These are phyloP conservation scores for Leucosporidium yakuticum DNA, from an alignment of 768 basidiomycete genomes.

Conservation along the genomic window DNA sequence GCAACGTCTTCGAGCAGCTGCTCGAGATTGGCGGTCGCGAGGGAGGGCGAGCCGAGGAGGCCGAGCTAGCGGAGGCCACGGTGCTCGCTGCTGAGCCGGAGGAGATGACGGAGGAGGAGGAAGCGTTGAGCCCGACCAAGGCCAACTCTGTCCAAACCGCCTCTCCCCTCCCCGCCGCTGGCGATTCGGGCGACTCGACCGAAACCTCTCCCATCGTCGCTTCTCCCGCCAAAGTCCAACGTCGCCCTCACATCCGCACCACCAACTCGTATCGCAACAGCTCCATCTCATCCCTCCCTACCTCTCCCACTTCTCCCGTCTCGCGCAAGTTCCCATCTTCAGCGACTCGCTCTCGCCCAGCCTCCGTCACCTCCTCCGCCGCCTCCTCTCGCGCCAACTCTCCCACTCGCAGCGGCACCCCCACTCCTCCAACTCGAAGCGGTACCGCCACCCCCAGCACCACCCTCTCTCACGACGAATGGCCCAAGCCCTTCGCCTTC, in stretches of 20 bases:
- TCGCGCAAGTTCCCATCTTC: neutral
- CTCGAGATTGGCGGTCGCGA: slow-evolving; percentile 27
- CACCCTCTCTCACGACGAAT: slow-evolving; percentile 1
- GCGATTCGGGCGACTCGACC: neutral
- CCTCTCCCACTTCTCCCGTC: neutral
- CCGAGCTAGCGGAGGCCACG: slow-evolving; percentile 10
- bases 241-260: slow-evolving; percentile 4
- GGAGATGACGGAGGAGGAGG: slow-evolving; percentile 14
- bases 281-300: neutral
- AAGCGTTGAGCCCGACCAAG: neutral
- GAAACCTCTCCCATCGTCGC: neutral
- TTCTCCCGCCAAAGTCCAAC: neutral
- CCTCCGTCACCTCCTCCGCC: slow-evolving; percentile 2
- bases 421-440: slow-evolving; percentile 4
- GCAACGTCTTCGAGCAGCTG: slow-evolving; percentile 14
- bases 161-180: neutral
- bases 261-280: neutral
- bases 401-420: neutral
- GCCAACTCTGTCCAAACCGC: slow-evolving; percentile 2
- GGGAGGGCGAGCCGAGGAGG: slow-evolving; percentile 1
- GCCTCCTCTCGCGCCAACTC: slow-evolving; percentile 19
- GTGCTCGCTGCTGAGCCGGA: slow-evolving; percentile 24
- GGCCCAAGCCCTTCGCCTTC: slow-evolving; percentile 19
- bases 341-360: neutral
- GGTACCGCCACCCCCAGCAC: neutral